Evolutionary conservation across 2,329 filamentous ascomycete species (phyloP).

Genomic region (Xylariales sp.): DNA sequence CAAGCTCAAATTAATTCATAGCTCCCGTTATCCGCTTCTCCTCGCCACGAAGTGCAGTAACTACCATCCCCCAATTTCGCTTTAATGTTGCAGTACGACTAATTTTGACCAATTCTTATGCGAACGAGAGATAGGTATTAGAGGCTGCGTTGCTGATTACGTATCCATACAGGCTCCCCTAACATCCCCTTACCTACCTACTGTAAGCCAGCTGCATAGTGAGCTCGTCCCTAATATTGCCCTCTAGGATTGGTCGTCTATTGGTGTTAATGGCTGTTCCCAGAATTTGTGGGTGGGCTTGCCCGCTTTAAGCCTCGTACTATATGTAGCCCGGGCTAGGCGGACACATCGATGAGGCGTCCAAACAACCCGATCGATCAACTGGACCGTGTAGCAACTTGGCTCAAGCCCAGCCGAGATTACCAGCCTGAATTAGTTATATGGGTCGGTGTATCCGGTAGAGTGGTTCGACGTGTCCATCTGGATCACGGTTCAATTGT

Average conservation of each 20-base stretch:
- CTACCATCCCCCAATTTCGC: background rate
- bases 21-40: conserved; percentile 8
- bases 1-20: conserved; percentile 4
- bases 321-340: conserved; percentile 3
- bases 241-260: conserved; percentile 13
- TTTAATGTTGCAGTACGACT: background rate
- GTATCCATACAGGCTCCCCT: background rate
- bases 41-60: conserved; percentile 4
- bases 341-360: conserved; percentile 20
- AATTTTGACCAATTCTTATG: background rate
- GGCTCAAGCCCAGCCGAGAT: conserved; percentile 10
- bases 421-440: conserved; percentile 11
- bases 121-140: background rate
- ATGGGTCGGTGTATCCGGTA: conserved; percentile 24
- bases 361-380: conserved; percentile 11
- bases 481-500: background rate
- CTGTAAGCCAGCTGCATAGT: background rate
- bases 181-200: background rate
- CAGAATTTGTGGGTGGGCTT: conserved; percentile 7
- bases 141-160: conserved; percentile 14
- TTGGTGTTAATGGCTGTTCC: conserved; percentile 8
- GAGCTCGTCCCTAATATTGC: conserved; percentile 7
- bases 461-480: conserved; percentile 18
- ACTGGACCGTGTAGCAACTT: conserved; percentile 5
- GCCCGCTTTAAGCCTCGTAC: conserved; percentile 7